Evolutionary conservation across 2,329 filamentous ascomycete genomes (phyloP).

Genomic region (Trichophaea hybrida): DNA sequence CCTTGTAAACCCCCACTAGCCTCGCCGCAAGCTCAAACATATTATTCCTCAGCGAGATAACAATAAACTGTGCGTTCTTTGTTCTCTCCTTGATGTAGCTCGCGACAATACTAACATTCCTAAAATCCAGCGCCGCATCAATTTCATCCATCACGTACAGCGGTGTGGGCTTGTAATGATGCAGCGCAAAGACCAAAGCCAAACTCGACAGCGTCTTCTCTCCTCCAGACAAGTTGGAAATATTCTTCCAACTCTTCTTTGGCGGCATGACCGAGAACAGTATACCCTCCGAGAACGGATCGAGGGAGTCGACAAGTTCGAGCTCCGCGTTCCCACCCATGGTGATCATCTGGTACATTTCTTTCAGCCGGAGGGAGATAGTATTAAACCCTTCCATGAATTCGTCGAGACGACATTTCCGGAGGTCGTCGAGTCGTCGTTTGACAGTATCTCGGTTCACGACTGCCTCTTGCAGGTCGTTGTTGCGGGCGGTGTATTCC

Average conservation of each 20-base stretch:
- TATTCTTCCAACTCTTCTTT: conserved; percentile 99
- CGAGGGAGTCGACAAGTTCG: conserved; percentile 87
- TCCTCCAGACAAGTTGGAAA: conserved; percentile 84
- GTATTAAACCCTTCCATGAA: conserved; percentile 97
- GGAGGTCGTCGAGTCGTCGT: conserved; percentile 81
- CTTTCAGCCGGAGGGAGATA: conserved; percentile 88
- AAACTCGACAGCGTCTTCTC: conserved; percentile 92
- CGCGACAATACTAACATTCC: conserved; percentile 95
- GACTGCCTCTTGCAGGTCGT: conserved; percentile 68
- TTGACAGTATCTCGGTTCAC: conserved; percentile 70
- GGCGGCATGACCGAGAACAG: conserved; percentile 97
- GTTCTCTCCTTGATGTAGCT: conserved; percentile 98
- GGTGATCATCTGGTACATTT: conserved; percentile 99
- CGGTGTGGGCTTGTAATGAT: conserved; percentile 95
- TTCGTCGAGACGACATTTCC: conserved; percentile 75
- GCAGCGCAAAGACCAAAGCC: conserved; percentile 91
- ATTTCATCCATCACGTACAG: conserved; percentile 99
- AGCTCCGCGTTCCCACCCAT: conserved; percentile 98
- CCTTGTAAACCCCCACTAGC: conserved; percentile 95
- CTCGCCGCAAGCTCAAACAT: conserved; percentile 98
- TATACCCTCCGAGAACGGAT: conserved; percentile 94
- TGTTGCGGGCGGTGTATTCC: conserved; percentile 67
- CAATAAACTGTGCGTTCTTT: conserved; percentile 98
- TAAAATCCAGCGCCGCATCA: conserved; percentile 91
- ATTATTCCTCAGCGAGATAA: conserved; percentile 95